Evolutionary conservation across 371 early-diverging fungal genomes (phyloP), one percentile per base, ranked within the genome.

Genomic region (Rhizopus delemar): DNA sequence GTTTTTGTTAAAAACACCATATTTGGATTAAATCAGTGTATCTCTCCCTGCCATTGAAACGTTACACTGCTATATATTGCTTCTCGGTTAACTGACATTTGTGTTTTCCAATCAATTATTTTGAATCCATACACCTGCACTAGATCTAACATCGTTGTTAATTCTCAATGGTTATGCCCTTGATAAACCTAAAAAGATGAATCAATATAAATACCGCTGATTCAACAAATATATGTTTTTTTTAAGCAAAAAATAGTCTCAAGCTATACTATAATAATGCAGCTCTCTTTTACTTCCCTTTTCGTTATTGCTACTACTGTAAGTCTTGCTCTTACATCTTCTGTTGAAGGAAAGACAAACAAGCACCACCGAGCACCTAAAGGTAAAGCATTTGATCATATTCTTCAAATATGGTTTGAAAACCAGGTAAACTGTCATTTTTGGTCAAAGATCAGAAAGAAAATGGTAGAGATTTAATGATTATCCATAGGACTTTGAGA

Each of bases 361-460:
- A 22, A 22, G 22, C 22, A 22, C 22, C 22, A 22, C 22, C 22
- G 22, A 22, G 53, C 57, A 15, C 48, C 57, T 12, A 51, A 59
- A 22, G 74, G 74, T 48, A 73, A 68, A 55, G 71, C 57, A 4
- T 74, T 74, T 53, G 61, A 74, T 38, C 71, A 70, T 46, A 56
- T 74, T 50, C 49, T 74, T 53, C 70, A 70, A 59, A 53, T 73
- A 50, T 74, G 70, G 70, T 63, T 74, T 29, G 74, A 74, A 52
- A 74, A 74, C 34, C 68, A 65, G 50, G 72, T 71, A 68, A 50
- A 31, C 29, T 43, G 22, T 22, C 0, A 11, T 41, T n/a, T 5
- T 2, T 31, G 29, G 33, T 57, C n/a, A 43, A 15, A 11, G 1
- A 52, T 31, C 11, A 6, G 39, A 9, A 13, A 32, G 12, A 3